These are phyloP conservation scores for Vanderwaltozyma polyspora DNA, from an alignment of 805 yeast species.

Conservation along the genomic window DNA sequence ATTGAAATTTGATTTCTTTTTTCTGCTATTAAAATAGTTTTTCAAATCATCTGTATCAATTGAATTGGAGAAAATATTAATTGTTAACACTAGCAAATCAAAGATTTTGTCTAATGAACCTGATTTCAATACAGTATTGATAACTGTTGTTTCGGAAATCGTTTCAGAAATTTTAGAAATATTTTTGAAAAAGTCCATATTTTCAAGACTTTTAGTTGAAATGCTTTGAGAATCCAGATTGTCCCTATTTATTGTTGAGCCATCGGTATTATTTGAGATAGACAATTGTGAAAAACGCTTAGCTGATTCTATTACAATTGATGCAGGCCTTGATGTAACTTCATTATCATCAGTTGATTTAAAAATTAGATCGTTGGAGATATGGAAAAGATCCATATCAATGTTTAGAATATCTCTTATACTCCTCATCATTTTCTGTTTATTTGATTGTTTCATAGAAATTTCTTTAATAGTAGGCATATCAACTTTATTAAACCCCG, in stretches of 20 bases:
- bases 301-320: conserved; percentile 38
- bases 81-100: conserved; percentile 69
- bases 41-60: conserved; percentile 36
- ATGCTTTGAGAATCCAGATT: conserved; percentile 17
- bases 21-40: conserved; percentile 26
- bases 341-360: conserved; percentile 37
- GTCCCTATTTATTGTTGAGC: background rate
- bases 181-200: conserved; percentile 23
- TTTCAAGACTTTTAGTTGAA: conserved; percentile 16
- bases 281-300: conserved; percentile 33
- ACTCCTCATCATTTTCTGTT: conserved; percentile 42
- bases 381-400: conserved; percentile 45
- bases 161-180: conserved; percentile 26
- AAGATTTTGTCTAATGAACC: conserved; percentile 67
- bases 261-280: background rate
- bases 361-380: conserved; percentile 46
- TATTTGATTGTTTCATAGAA: conserved; percentile 17
- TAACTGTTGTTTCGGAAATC: conserved; percentile 25
- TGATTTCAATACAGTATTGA: conserved; percentile 46
- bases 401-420: conserved; percentile 56
- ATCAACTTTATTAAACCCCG: conserved; percentile 40
- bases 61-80: conserved; percentile 40
- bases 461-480: conserved; percentile 20
- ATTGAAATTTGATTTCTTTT: background rate
- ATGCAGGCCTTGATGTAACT: conserved; percentile 33